Evolutionary conservation across 441 rosid genomes (phyloP), one percentile per base, ranked within the genome.

Genomic region (Cnidoscolus chayamansa): DNA sequence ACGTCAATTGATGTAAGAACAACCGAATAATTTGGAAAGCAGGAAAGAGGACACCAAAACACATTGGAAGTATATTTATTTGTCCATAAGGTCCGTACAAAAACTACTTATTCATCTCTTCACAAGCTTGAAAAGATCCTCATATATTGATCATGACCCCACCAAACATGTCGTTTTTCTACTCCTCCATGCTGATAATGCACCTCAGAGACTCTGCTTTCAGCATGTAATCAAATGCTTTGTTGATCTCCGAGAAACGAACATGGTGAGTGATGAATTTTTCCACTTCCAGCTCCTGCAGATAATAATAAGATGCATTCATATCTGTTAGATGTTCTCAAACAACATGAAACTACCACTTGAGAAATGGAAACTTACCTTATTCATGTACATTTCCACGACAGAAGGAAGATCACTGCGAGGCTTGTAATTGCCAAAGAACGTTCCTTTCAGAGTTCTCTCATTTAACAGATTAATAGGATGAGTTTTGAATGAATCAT

Each of bases 391-490:
- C 71, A 77, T 84, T 61, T 93, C 94, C 2, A 93, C 98, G 16
- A 93, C 90, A 17, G 80, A 74, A 4, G 98, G 98, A 70, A 93
- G 84, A 72, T 93, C 97, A 7, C 86, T 77, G 37, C 86, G 87
- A 3, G 97, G 96, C 74, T 93, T 93, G 89, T 86, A 93, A 78
- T 89, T 93, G 10, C 97, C 97, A 0, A 89, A 93, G 89, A 93
- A 93, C 17, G 97, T 91, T 11, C 98, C 97, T 76, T 90, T 93
- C 0, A 91, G 88, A 6, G 98, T 86, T 79, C 97, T 89, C 82
- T 89, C 97, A 7, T 89, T 88, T 71, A 91, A 82, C 0, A 93
- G 12, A 53, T 89, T 87, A 73, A 88, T 43, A 0, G 97, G 97
- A 67, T 90, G 88, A 12, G 96, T 87, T 78, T 88, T 91, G 89